Evolutionary conservation across 768 basidiomycete genomes (phyloP).

Genomic region (Stropharia rugosoannulata): DNA sequence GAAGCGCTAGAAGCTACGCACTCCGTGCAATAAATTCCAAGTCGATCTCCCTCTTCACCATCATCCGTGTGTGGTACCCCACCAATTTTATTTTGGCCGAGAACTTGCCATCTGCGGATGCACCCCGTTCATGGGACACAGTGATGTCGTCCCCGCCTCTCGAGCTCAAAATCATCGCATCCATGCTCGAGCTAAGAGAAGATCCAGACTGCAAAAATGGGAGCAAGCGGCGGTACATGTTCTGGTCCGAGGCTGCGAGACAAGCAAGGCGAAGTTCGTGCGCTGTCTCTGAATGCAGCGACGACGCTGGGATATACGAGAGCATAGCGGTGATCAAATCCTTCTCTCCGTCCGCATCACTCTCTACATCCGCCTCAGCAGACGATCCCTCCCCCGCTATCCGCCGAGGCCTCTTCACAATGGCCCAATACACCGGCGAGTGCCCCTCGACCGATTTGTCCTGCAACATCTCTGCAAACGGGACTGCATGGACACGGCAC

Average conservation of each 20-base stretch:
- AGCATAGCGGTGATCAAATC: constrained; percentile 52
- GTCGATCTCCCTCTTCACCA: constrained; percentile 48
- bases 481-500: constrained; percentile 48
- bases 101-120: constrained; percentile 53
- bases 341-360: constrained; percentile 17
- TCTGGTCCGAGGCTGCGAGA: constrained; percentile 57
- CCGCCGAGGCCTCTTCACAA: constrained; percentile 52
- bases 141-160: constrained; percentile 46
- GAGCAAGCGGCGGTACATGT: constrained; percentile 56
- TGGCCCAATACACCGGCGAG: constrained; percentile 72
- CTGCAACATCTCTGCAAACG: constrained; percentile 58
- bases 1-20: constrained; percentile 17
- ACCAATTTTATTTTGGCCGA: constrained; percentile 46
- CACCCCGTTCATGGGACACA: constrained; percentile 39
- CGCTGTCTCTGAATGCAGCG: constrained; percentile 36
- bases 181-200: constrained; percentile 31
- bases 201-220: constrained; percentile 49
- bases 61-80: constrained; percentile 72
- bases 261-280: constrained; percentile 70
- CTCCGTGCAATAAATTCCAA: constrained; percentile 68
- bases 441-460: constrained; percentile 66
- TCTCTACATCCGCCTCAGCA: constrained; percentile 6
- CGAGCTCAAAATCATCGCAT: constrained; percentile 47
- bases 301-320: constrained; percentile 39
- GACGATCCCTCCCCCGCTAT: not conserved